Evolutionary conservation across 2,329 filamentous ascomycete genomes (phyloP), one percentile per base, ranked within the genome.

Genomic region (Aureobasidium sp.): DNA sequence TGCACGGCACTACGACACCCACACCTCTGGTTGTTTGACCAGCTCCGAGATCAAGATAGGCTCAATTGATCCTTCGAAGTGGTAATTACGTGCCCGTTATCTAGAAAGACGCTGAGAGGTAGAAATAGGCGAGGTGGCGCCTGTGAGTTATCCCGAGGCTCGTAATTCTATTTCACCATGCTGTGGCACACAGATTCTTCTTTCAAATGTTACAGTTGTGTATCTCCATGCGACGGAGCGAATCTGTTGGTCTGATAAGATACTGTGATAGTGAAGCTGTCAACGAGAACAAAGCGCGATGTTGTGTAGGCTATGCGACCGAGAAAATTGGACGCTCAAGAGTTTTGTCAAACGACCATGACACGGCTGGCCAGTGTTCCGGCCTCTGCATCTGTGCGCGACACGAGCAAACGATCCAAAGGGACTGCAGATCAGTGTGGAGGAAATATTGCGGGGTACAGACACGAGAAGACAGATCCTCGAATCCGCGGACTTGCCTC

Each of bases 21-120:
- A 33, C 3, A 49, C 17, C 5, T 5, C 19, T 14, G 48, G 17
- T 9, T 19, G 29, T 15, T 3, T 37, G 31, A 14, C 48, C 19
- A 17, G 14, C 27, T 9, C 7, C 19, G 14, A 2, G 17, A 8
- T 29, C 27, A 9, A 33, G 53, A 57, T 57, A 45, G 17, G 29
- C 53, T 57, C 29, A 11, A 57, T 44, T 35, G 14, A 57, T 45
- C 27, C 37, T 54, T 22, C 31, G 15, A 11, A 2, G 37, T 54
- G 53, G 53, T 33, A 57, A 57, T 57, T 57, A 57, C 53, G 53
- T 57, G 45, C 29, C 53, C 27, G 7, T 29, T 57, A 33, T 45
- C 53, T 45, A 31, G 27, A 24, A 35, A 12, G n/a, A 15, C 15
- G 24, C 3, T 44, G 5, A 9, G 39, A 33, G 53, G 53, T 24